Evolutionary conservation across 495 filamentous ascomycete genomes (phyloP), one percentile per base, ranked within the genome.

Genomic region (Margaritispora aquatica): DNA sequence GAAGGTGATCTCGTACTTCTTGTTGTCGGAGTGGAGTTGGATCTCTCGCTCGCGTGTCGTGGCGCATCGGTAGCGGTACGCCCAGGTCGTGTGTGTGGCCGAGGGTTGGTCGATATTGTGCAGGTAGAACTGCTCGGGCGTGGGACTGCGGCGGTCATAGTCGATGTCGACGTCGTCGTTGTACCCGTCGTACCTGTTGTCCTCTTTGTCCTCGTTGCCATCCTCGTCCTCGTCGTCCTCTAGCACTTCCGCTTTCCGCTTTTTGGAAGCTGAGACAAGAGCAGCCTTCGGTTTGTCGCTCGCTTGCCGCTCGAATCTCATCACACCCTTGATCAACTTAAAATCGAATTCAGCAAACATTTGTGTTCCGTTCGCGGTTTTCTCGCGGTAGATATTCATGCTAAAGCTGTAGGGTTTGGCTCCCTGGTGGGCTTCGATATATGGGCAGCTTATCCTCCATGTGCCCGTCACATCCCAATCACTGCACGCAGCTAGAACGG

Each of bases 331-430:
- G 21, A 51, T 47, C 2, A 55, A 17, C 2, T 17, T 19, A 15
- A 60, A 36, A 47, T 60, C 27, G 20, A 60, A 60, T 23, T 60
- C 26, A 1, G 58, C 58, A 26, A 55, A 60, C 58, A 60, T 60
- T 38, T 55, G 58, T 17, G 38, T 9, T 4, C 36, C 44, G 8
- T 47, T 29, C 1, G 19, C 8, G 15, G 50, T 48, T 21, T 34
- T 34, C 29, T 34, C 29, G 15, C 29, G 29, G 29, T 34, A 34
- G 29, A 5, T 15, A 13, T 51, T 41, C 0, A 21, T 20, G 1
- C 1, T 20, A 38, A n/a, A n/a, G n/a, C n/a, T n/a, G n/a, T n/a
- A n/a, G n/a, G n/a, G n/a, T n/a, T n/a, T n/a, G n/a, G n/a, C n/a
- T n/a, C 13, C 24, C 23, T 21, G 55, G 15, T 21, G 19, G 9